Percentiles rank a stretch among this genome's conserved stretches.
These are phyloP conservation scores for Exobasidium rhododendri DNA, from an alignment of 1,284 basidiomycete genomes.

Conservation along the genomic window DNA sequence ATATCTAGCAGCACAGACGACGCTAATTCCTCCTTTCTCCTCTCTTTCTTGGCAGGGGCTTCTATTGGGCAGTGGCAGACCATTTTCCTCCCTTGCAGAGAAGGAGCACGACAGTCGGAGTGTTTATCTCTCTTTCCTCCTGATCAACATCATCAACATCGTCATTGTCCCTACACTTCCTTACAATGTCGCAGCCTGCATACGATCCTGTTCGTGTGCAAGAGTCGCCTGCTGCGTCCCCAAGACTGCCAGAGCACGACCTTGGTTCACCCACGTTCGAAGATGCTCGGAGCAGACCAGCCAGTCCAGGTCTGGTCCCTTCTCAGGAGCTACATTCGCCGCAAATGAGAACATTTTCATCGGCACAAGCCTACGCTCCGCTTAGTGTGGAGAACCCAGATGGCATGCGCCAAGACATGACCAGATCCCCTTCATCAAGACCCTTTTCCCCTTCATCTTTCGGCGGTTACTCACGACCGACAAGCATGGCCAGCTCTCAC, in stretches of 20 bases:
- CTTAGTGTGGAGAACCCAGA: not conserved
- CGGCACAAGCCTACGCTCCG: conserved; percentile 13
- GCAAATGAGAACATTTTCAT: conserved; percentile 7
- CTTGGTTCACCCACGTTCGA: not conserved
- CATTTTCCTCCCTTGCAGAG: too few relatives aligned
- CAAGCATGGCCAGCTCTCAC: conserved; percentile 27
- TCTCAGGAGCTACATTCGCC: not conserved
- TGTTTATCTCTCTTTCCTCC: too few relatives aligned
- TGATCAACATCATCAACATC: too few relatives aligned
- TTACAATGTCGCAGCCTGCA: not conserved
- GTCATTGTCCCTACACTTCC: too few relatives aligned
- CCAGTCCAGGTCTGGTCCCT: not conserved
- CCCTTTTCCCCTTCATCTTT: not conserved
- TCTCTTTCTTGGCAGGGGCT: too few relatives aligned
- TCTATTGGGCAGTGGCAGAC: too few relatives aligned
- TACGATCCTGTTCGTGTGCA: not conserved
- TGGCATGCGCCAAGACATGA: not conserved
- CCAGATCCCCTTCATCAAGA: not conserved
- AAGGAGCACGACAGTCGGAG: too few relatives aligned
- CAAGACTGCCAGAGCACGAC: not conserved
- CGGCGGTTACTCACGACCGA: conserved; percentile 7
- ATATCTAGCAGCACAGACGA: too few relatives aligned
- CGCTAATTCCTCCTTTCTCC: too few relatives aligned
- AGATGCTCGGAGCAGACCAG: too few relatives aligned
- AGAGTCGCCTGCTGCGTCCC: not conserved